Evolutionary conservation across 2,329 filamentous ascomycete genomes (phyloP).

Genomic region (Neopestalotiopsis sp.): DNA sequence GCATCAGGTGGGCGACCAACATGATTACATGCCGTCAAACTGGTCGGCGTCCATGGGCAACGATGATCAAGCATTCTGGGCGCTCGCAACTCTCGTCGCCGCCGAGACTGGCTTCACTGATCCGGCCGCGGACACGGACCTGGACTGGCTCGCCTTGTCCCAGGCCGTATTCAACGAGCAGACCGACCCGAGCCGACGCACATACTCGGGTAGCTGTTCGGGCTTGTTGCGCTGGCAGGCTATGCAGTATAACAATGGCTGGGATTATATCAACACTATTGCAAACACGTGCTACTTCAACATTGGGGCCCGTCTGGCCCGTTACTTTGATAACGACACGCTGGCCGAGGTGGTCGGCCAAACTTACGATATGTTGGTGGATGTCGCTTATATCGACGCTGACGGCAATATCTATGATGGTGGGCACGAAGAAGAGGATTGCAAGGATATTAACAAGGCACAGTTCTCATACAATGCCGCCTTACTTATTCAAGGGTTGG

Average conservation of each 20-base stretch:
- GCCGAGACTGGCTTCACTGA: slow-evolving; percentile 70
- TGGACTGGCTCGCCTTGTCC: slow-evolving; percentile 69
- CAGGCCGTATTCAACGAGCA: slow-evolving; percentile 73
- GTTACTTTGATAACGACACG: slow-evolving; percentile 70
- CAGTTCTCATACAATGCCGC: slow-evolving; percentile 74
- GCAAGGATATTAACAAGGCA: slow-evolving; percentile 63
- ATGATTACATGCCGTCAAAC: slow-evolving; percentile 66
- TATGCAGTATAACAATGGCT: slow-evolving; percentile 74
- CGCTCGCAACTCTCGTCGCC: slow-evolving; percentile 69
- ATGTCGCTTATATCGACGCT: slow-evolving; percentile 63
- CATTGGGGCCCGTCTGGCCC: slow-evolving; percentile 70
- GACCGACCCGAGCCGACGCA: slow-evolving; percentile 67
- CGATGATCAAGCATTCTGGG: slow-evolving; percentile 77
- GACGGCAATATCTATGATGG: slow-evolving; percentile 71
- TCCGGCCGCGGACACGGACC: slow-evolving; percentile 53
- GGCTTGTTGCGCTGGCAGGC: slow-evolving; percentile 83
- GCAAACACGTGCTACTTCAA: slow-evolving; percentile 71
- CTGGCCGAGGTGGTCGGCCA: slow-evolving; percentile 68
- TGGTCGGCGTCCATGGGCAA: slow-evolving; percentile 67
- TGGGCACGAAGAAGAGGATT: slow-evolving; percentile 60
- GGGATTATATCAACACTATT: slow-evolving; percentile 75
- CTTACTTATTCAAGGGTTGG: slow-evolving; percentile 65
- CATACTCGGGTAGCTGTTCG: slow-evolving; percentile 57
- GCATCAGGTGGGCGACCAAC: slow-evolving; percentile 60
- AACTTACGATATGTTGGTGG: slow-evolving; percentile 66